Conservation (phyloP, 305 asterid species). For the Fraxinus nigra region DNA sequence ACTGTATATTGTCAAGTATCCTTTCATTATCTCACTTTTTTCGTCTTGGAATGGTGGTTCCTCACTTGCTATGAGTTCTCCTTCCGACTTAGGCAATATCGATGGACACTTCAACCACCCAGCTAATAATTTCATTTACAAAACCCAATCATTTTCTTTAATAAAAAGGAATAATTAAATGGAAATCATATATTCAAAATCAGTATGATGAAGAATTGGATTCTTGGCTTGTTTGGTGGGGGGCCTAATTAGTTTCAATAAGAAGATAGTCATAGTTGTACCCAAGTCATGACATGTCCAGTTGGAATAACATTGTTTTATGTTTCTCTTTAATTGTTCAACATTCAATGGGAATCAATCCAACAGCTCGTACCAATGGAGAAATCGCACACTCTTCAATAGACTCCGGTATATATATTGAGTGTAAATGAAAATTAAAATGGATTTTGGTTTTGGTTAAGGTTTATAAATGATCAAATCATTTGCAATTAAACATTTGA, state of each 20-base stretch:
- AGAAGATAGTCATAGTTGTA: slow-evolving; percentile 11
- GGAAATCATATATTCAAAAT: slow-evolving; percentile 6
- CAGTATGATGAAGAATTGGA: slow-evolving; percentile 20
- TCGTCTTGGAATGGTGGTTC: not conserved
- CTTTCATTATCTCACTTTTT: not conserved
- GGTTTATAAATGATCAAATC: no score
- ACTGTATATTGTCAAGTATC: no score
- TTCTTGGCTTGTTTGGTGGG: slow-evolving; percentile 16
- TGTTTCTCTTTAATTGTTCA: not conserved
- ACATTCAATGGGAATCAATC: no score
- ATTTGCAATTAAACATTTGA: no score
- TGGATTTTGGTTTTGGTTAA: no score
- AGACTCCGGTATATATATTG: no score
- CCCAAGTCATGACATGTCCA: not conserved
- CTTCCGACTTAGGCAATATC: not conserved
- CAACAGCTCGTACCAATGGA: no score
- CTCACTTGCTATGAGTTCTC: not conserved
- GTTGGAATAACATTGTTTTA: not conserved
- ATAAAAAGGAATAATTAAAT: not conserved
- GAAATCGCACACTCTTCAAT: not conserved
- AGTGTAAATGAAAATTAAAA: no score
- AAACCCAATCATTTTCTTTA: not conserved
- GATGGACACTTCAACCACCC: not conserved
- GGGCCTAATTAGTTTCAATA: slow-evolving; percentile 8
- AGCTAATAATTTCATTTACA: not conserved